Conservation (phyloP, 129 eudicot genomes). For the Daucus carota region DH1_v3.0 NC_030385.2:33845001-33845500, state of each 20-base stretch:
- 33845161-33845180: slow-evolving; percentile 78
- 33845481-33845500: slow-evolving; percentile 86
- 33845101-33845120: slow-evolving; percentile 46
- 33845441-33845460: slow-evolving; percentile 90
- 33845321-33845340: slow-evolving; percentile 97
- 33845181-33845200: slow-evolving; percentile 64
- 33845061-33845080: slow-evolving; percentile 36
- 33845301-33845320: slow-evolving; percentile 73
- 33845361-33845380: slow-evolving; percentile 64
- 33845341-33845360: slow-evolving; percentile 86
- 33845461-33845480: slow-evolving; percentile 77
- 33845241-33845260: slow-evolving; percentile 74
- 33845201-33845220: slow-evolving; percentile 52
- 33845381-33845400: slow-evolving; percentile 78
- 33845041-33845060: slow-evolving; percentile 38
- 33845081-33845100: slow-evolving; percentile 38
- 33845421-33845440: slow-evolving; percentile 75
- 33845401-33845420: slow-evolving; percentile 71
- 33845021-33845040: slow-evolving; percentile 51
- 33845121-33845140: slow-evolving; percentile 41
- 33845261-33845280: slow-evolving; percentile 85
- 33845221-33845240: slow-evolving; percentile 38
- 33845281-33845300: slow-evolving; percentile 97
- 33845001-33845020: slow-evolving; percentile 28
- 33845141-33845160: slow-evolving; percentile 55